Percentiles rank a stretch among this genome's conserved stretches.
Evolutionary conservation across 2,329 filamentous ascomycete species (phyloP).

Genomic region (Botryotinia globosa): DNA sequence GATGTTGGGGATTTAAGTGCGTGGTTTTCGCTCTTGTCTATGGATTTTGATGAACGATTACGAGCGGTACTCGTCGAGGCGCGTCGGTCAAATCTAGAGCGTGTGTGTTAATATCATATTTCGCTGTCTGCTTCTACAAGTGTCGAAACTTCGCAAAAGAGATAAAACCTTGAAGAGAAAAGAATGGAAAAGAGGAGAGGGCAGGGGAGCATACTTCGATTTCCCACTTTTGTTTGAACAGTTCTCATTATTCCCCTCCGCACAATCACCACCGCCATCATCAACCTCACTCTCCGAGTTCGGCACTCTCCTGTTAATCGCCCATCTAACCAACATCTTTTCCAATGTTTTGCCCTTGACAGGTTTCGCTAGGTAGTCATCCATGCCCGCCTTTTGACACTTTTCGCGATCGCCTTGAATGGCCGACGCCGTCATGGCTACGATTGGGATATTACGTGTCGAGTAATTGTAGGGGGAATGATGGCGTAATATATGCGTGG

Average conservation of each 20-base stretch:
- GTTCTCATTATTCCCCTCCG: conserved; percentile 26
- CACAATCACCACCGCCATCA: conserved; percentile 31
- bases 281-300: conserved; percentile 17
- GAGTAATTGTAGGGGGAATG: conserved; percentile 61
- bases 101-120: background rate
- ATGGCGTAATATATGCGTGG: conserved; percentile 70
- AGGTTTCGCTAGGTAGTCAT: conserved; percentile 72
- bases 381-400: conserved; percentile 71
- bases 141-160: background rate
- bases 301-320: conserved; percentile 44
- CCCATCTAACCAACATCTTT: conserved; percentile 70
- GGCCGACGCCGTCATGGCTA: conserved; percentile 79
- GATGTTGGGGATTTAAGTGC: background rate
- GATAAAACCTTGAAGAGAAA: background rate
- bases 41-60: background rate
- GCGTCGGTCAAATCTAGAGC: conserved; percentile 2
- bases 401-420: conserved; percentile 76
- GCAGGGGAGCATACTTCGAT: background rate
- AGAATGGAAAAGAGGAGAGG: background rate
- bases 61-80: conserved; percentile 11
- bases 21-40: background rate
- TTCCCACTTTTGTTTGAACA: conserved; percentile 7
- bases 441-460: conserved; percentile 64
- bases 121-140: background rate
- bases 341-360: conserved; percentile 67